These are phyloP conservation scores for Sporothrix globosa DNA, from an alignment of 2,329 filamentous ascomycete genomes.

Conservation along the genomic window DNA sequence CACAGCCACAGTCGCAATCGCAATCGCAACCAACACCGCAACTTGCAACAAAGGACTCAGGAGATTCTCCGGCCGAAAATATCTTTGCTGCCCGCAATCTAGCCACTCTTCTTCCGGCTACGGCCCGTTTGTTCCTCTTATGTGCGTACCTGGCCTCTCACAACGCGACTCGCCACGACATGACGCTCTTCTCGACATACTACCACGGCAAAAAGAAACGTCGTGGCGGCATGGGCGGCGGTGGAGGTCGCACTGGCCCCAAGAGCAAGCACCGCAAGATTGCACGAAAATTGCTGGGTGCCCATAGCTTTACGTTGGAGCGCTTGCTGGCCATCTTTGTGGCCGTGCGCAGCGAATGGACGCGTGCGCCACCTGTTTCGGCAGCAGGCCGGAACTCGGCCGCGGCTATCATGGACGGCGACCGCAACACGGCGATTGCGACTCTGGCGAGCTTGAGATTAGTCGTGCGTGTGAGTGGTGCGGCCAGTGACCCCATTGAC, in stretches of 20 bases:
- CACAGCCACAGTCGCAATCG: neutral
- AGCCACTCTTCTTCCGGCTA: slow-evolving; percentile 66
- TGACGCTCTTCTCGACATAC: slow-evolving; percentile 74
- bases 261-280: slow-evolving; percentile 68
- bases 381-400: slow-evolving; percentile 34
- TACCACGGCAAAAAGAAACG: slow-evolving; percentile 57
- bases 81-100: slow-evolving; percentile 42
- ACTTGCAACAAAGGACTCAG: neutral
- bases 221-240: slow-evolving; percentile 49
- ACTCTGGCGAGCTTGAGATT: slow-evolving; percentile 73
- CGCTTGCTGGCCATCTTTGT: slow-evolving; percentile 77
- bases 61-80: slow-evolving; percentile 47
- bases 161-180: slow-evolving; percentile 74
- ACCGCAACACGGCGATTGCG: slow-evolving; percentile 67
- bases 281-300: slow-evolving; percentile 73
- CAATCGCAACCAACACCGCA: neutral
- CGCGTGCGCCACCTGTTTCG: slow-evolving; percentile 41
- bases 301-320: slow-evolving; percentile 76
- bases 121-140: slow-evolving; percentile 72
- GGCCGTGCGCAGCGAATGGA: slow-evolving; percentile 64
- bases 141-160: slow-evolving; percentile 81
- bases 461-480: slow-evolving; percentile 65
- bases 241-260: slow-evolving; percentile 37
- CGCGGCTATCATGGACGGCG: slow-evolving; percentile 52
- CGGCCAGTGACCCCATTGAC: slow-evolving; percentile 65